Evolutionary conservation across 129 eudicot species (phyloP).

Genomic region (Lonicera japonica): DNA sequence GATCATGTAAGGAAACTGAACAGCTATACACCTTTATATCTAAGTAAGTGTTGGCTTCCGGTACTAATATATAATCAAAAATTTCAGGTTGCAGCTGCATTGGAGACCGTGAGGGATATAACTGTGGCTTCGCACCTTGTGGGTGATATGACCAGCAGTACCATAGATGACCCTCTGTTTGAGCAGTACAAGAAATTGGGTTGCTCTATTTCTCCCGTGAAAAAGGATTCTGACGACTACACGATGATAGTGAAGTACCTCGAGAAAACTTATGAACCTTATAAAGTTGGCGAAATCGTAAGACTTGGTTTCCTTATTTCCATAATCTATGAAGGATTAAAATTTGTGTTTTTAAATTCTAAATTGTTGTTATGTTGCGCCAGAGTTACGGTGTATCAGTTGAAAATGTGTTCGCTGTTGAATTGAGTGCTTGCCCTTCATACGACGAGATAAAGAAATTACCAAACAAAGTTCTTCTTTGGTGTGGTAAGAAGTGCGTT

Average conservation of each 20-base stretch:
- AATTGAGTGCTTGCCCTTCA: constrained; percentile 65
- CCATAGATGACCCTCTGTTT: constrained; percentile 68
- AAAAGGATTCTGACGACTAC: constrained; percentile 60
- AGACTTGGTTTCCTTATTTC: background rate
- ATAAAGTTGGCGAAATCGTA: constrained; percentile 85
- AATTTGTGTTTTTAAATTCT: no score
- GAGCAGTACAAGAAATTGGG: constrained; percentile 55
- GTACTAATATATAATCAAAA: background rate
- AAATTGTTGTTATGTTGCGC: background rate
- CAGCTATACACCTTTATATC: background rate
- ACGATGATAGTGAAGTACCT: constrained; percentile 67
- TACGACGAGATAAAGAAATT: constrained; percentile 57
- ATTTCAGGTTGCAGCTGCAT: constrained; percentile 59
- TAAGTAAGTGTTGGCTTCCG: background rate
- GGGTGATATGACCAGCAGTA: constrained; percentile 68
- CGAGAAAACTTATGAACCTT: constrained; percentile 81
- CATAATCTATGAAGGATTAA: background rate
- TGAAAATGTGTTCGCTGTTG: constrained; percentile 59
- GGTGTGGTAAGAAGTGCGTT: constrained; percentile 66
- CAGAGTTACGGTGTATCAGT: constrained; percentile 73
- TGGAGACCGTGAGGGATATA: constrained; percentile 66
- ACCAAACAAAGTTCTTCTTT: constrained; percentile 74
- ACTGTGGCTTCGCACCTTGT: constrained; percentile 64
- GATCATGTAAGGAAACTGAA: constrained; percentile 47
- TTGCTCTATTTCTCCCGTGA: constrained; percentile 54